Conservation (phyloP, 2,329 filamentous ascomycete genomes). For the Neobulgaria alba region DNA sequence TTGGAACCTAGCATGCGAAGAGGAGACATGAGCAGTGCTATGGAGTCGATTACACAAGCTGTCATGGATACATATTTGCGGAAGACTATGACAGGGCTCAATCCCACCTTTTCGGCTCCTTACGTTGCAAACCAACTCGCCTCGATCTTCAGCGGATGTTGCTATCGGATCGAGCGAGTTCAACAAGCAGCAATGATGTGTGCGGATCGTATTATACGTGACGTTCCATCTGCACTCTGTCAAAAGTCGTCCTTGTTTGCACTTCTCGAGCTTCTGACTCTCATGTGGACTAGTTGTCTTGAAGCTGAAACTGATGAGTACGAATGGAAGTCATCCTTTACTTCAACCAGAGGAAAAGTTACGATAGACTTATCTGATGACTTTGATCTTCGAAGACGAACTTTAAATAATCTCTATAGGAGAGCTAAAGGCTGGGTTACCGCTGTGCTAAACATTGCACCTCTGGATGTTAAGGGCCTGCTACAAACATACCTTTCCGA, state of each 20-base stretch:
- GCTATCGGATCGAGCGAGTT: slow-evolving; percentile 85
- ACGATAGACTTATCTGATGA: slow-evolving; percentile 90
- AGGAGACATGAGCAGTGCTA: slow-evolving; percentile 52
- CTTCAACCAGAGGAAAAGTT: slow-evolving; percentile 68
- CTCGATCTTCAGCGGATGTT: slow-evolving; percentile 77
- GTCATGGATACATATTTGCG: slow-evolving; percentile 73
- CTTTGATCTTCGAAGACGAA: slow-evolving; percentile 71
- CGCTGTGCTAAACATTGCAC: slow-evolving; percentile 72
- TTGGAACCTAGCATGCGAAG: slow-evolving; percentile 77
- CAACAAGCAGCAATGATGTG: slow-evolving; percentile 78
- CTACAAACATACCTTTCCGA: slow-evolving; percentile 95
- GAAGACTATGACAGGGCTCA: slow-evolving; percentile 62
- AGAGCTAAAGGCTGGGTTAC: slow-evolving; percentile 75
- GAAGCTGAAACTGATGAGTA: slow-evolving; percentile 94
- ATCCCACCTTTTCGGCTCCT: slow-evolving; percentile 78
- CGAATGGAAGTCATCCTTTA: slow-evolving; percentile 73
- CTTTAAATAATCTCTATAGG: slow-evolving; percentile 68
- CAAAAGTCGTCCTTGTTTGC: slow-evolving; percentile 87
- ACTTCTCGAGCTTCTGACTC: slow-evolving; percentile 78
- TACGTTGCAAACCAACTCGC: slow-evolving; percentile 86
- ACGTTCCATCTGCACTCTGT: slow-evolving; percentile 83
- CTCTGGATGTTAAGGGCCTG: slow-evolving; percentile 87
- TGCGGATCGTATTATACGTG: slow-evolving; percentile 75
- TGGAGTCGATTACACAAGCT: slow-evolving; percentile 55
- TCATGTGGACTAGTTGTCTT: slow-evolving; percentile 93